Conservation (phyloP, 1,284 basidiomycete genomes). For the Termitomyces sp. region DNA sequence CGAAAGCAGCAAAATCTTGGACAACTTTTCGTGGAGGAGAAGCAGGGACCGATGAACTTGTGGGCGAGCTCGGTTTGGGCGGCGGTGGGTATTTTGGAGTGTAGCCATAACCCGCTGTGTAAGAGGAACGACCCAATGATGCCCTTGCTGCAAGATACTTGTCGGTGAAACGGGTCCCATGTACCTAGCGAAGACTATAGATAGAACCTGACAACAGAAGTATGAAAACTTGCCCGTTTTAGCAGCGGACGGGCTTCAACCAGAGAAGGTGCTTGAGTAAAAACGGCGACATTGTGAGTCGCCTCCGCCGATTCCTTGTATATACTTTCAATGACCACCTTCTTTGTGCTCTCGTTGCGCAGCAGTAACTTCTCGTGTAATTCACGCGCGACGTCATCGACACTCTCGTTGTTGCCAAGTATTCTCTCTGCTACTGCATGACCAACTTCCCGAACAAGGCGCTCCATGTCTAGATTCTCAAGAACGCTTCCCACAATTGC, state of each 20-base stretch:
- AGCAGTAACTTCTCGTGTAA: slow-evolving; percentile 88
- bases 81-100: slow-evolving; percentile 29
- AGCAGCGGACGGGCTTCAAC: slow-evolving; percentile 75
- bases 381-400: slow-evolving; percentile 93
- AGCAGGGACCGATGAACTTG: slow-evolving; percentile 31
- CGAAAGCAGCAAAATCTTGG: slow-evolving; percentile 85
- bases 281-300: slow-evolving; percentile 85
- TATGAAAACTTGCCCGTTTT: slow-evolving; percentile 55
- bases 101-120: slow-evolving; percentile 45
- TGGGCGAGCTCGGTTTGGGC: slow-evolving; percentile 24
- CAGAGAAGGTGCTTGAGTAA: slow-evolving; percentile 72
- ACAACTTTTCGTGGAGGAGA: slow-evolving; percentile 82
- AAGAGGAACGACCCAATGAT: slow-evolving; percentile 43
- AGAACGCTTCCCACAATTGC: slow-evolving; percentile 96
- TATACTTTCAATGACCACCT: slow-evolving; percentile 94
- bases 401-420: slow-evolving; percentile 83
- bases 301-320: slow-evolving; percentile 89
- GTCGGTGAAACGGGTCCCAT: slow-evolving; percentile 89
- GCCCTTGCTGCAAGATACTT: slow-evolving; percentile 83
- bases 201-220: slow-evolving; percentile 6
- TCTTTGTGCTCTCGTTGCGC: slow-evolving; percentile 95
- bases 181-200: slow-evolving; percentile 51
- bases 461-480: slow-evolving; percentile 98
- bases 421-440: slow-evolving; percentile 91
- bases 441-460: slow-evolving; percentile 90